These are phyloP conservation scores for Tetrapisispora namnaoensis DNA, from an alignment of 805 yeast genomes.

Conservation along the genomic window DNA sequence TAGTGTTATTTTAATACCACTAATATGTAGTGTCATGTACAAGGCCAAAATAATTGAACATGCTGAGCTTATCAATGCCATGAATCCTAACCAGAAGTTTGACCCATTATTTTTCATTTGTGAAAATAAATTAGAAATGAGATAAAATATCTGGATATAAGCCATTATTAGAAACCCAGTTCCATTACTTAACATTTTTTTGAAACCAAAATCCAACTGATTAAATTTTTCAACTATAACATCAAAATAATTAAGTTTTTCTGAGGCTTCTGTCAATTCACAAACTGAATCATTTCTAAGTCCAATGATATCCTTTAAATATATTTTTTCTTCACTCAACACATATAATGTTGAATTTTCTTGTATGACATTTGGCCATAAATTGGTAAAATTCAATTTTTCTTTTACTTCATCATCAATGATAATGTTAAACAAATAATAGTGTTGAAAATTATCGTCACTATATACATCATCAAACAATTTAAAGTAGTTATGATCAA, in stretches of 20 bases:
- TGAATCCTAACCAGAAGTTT: conserved; percentile 74
- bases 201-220: not conserved
- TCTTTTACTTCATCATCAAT: conserved; percentile 11
- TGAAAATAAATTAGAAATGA: conserved; percentile 60
- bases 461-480: conserved; percentile 8
- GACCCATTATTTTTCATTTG: conserved; percentile 76
- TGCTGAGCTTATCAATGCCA: conserved; percentile 67
- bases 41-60: conserved; percentile 79
- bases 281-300: not conserved
- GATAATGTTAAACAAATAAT: conserved; percentile 21
- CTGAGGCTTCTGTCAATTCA: not conserved
- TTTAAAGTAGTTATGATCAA: conserved; percentile 15
- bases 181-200: not conserved
- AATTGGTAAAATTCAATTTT: not conserved
- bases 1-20: conserved; percentile 55
- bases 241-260: not conserved
- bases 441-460: conserved; percentile 12
- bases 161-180: conserved; percentile 63
- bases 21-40: conserved; percentile 44
- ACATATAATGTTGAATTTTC: not conserved
- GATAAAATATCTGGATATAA: conserved; percentile 80
- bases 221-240: not conserved
- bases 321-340: not conserved
- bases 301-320: not conserved
- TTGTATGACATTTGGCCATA: not conserved